These are phyloP conservation scores for Quercus aquifolioides DNA, from an alignment of 306 rosid genomes.

Conservation along the genomic window DNA sequence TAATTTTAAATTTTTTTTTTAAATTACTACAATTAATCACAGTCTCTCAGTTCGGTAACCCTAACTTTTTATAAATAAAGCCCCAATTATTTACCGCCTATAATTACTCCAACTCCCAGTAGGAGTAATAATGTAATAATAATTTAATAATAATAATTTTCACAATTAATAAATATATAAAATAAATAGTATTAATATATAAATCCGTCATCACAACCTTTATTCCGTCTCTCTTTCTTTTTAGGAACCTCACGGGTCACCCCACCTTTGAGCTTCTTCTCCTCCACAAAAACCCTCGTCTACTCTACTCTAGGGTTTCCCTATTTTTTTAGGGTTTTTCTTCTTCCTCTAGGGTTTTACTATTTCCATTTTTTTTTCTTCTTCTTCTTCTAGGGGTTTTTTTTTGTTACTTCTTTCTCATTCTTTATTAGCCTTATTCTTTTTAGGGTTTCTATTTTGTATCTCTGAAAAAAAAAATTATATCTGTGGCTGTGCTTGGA, in stretches of 20 bases:
- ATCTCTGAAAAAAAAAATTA: too few relatives aligned
- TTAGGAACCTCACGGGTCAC: neutral
- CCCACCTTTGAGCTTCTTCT: slow-evolving; percentile 1
- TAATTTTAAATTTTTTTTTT: too few relatives aligned
- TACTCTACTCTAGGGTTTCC: slow-evolving; percentile 21
- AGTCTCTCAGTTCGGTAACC: too few relatives aligned
- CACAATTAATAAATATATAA: neutral
- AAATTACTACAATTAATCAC: too few relatives aligned
- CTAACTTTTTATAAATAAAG: too few relatives aligned
- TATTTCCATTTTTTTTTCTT: neutral
- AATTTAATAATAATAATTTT: neutral
- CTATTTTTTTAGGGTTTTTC: neutral
- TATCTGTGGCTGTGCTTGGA: slow-evolving; percentile 19
- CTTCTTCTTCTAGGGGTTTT: neutral
- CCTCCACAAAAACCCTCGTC: slow-evolving; percentile 33
- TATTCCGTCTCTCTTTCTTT: neutral
- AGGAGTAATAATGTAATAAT: too few relatives aligned
- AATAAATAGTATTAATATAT: neutral
- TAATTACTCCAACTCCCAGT: too few relatives aligned
- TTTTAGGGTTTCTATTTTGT: too few relatives aligned
- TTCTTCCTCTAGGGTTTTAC: neutral
- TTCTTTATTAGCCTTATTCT: too few relatives aligned
- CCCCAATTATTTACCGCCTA: too few relatives aligned
- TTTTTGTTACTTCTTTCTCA: too few relatives aligned
- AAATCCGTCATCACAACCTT: neutral